These are phyloP conservation scores for Tilletia indica DNA, from an alignment of 1,284 basidiomycete genomes.

Conservation along the genomic window DNA sequence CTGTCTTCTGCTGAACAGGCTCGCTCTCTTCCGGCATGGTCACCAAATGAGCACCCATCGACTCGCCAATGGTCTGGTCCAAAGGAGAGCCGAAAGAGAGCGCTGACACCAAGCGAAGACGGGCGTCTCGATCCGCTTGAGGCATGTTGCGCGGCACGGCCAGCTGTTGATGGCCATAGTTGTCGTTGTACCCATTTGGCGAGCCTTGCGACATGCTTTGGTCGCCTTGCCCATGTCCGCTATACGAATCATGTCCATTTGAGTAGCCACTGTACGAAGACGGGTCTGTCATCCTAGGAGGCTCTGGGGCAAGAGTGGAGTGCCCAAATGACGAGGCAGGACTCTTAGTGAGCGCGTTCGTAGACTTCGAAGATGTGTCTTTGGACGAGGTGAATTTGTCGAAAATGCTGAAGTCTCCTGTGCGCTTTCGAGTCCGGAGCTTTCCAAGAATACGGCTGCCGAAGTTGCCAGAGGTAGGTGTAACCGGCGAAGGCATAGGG, in stretches of 20 bases:
- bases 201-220: background rate
- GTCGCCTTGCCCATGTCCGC: background rate
- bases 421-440: constrained; percentile 7
- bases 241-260: background rate
- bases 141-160: constrained; percentile 10
- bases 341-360: background rate
- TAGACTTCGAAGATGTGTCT: too few species aligned
- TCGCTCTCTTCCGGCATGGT: background rate
- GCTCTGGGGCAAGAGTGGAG: constrained; percentile 8
- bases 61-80: constrained; percentile 12
- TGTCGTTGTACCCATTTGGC: too few species aligned
- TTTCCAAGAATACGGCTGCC: background rate
- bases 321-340: constrained; percentile 13
- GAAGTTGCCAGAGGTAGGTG: background rate
- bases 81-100: constrained; percentile 10
- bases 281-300: background rate
- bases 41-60: background rate
- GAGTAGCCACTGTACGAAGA: background rate
- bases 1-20: too few species aligned
- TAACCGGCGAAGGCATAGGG: background rate
- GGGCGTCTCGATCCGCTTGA: constrained; percentile 9
- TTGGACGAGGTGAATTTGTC: background rate
- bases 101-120: constrained; percentile 5
- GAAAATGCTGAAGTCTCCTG: background rate
- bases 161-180: background rate